Base-by-base conservation (phyloP, 2,329 filamentous ascomycete genomes). In the Cladophialophora psammophila region DNA sequence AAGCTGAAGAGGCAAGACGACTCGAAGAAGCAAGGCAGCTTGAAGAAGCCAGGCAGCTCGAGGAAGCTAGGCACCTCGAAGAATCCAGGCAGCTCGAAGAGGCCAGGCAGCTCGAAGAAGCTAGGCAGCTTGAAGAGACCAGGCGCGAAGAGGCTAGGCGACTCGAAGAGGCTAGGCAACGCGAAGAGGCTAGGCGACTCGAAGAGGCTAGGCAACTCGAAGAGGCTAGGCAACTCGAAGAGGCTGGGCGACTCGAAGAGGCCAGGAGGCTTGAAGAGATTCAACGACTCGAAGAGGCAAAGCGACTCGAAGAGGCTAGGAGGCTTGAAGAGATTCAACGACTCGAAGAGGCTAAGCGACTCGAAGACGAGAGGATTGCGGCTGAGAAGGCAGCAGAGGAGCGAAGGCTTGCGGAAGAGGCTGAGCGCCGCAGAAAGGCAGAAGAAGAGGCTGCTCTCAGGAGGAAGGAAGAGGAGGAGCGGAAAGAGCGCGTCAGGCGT, bases 381-480 rank as follows among this genome's bases (percentile, higher is more conserved):
- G 65, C 66, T 15, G 73, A 73, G 55, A 74, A 76, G 58, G 74
- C 72, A 13, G 75, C 77, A 55, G 74, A 77, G 40, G 76, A 76
- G 55, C 78, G 76, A 79, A 81, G 66, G 78, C 78, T 68, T 13
- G 79, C 79, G 34, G 66, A 64, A 56, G 72, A 74, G 57, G 73
- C 76, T 67, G 76, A 75, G 60, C 73, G 72, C 31, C 71, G 78
- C 67, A 79, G 77, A 65, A 79, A 79, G 65, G 79, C 79, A 67
- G 77, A 79, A 60, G 79, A 81, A 66, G 78, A 81, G 64, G 76
- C 79, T 38, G 69, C 70, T 31, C 68, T 65, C 57, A 80, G 78
- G 52, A 79, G 79, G 67, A 79, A 81, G 72, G 81, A 79, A 34
- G 81, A 83, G 68, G 81, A 83, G 63, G 81, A 83, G 63, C 80